Conservation (phyloP, 2,329 filamentous ascomycete species). For the Stachybotrys elegans region DNA sequence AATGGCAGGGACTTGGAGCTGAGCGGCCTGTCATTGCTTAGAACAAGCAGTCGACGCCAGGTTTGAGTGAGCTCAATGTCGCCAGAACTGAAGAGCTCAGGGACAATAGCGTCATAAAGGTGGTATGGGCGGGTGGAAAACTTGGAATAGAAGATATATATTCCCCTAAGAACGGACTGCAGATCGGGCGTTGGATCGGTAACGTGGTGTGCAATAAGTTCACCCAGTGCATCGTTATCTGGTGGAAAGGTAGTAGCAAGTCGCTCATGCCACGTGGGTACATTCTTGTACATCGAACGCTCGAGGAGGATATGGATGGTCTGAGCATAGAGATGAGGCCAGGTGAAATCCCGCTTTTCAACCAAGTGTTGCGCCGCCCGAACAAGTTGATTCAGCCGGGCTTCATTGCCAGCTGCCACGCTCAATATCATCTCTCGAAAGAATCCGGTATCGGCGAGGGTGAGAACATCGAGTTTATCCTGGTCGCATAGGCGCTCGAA, state of each 20-base stretch:
- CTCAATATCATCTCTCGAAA: constrained; percentile 24
- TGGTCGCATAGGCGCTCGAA: background rate
- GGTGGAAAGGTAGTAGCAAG: constrained; percentile 39
- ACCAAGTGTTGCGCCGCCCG: constrained; percentile 27
- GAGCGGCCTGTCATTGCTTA: constrained; percentile 36
- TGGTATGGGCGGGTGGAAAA: no score
- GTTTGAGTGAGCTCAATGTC: constrained; percentile 34
- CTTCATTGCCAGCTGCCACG: constrained; percentile 19
- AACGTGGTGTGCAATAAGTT: constrained; percentile 38
- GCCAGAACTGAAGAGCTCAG: constrained; percentile 43
- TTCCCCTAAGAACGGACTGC: constrained; percentile 33
- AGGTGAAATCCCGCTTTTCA: constrained; percentile 30
- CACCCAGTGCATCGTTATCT: constrained; percentile 32
- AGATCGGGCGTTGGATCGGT: constrained; percentile 27
- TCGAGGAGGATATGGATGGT: constrained; percentile 38
- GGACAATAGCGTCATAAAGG: constrained; percentile 48
- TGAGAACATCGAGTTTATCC: constrained; percentile 12
- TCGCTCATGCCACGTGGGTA: constrained; percentile 42
- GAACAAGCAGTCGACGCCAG: constrained; percentile 42
- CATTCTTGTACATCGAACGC: constrained; percentile 29
- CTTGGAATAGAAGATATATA: constrained; percentile 41
- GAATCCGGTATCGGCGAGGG: constrained; percentile 13
- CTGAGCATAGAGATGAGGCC: constrained; percentile 48
- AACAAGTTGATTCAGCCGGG: constrained; percentile 19
- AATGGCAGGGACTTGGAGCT: constrained; percentile 39